phyloP scores from a whole-genome alignment of 2,329 filamentous ascomycete species.

The Aschersonia sp. region DNA sequence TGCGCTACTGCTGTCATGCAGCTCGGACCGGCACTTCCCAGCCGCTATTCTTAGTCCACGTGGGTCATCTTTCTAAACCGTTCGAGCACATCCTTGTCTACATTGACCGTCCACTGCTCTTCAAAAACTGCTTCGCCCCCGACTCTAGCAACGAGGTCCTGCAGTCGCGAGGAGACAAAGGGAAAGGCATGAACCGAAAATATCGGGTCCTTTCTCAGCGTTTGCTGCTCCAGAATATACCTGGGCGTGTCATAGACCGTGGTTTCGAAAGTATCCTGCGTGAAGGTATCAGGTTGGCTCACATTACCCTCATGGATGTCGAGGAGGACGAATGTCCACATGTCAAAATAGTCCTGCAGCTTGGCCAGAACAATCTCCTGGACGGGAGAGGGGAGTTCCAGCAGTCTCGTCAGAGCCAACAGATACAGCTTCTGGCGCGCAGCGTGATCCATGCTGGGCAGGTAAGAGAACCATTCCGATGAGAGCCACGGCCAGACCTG shows the following conservation, averaged over 20 bases:
- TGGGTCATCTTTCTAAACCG: conserved; percentile 33
- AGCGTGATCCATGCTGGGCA: conserved; percentile 52
- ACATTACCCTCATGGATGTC: conserved; percentile 49
- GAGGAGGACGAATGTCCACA: conserved; percentile 59
- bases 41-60: neutral
- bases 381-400: conserved; percentile 46
- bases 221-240: conserved; percentile 34
- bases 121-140: conserved; percentile 56
- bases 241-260: conserved; percentile 43
- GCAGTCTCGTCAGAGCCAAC: conserved; percentile 55
- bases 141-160: conserved; percentile 38
- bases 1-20: neutral
- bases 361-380: conserved; percentile 42
- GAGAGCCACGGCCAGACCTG: conserved; percentile 46
- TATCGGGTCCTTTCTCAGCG: conserved; percentile 48
- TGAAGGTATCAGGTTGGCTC: conserved; percentile 35
- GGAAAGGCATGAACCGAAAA: conserved; percentile 48
- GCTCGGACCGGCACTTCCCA: neutral
- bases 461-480: conserved; percentile 51
- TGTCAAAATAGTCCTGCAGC: conserved; percentile 58
- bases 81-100: conserved; percentile 56
- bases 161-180: conserved; percentile 50
- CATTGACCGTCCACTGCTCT: conserved; percentile 55
- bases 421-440: conserved; percentile 57
- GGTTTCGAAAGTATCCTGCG: conserved; percentile 26